Base-by-base conservation (phyloP, 306 rosid species). In the Coriaria nepalensis region DNA sequence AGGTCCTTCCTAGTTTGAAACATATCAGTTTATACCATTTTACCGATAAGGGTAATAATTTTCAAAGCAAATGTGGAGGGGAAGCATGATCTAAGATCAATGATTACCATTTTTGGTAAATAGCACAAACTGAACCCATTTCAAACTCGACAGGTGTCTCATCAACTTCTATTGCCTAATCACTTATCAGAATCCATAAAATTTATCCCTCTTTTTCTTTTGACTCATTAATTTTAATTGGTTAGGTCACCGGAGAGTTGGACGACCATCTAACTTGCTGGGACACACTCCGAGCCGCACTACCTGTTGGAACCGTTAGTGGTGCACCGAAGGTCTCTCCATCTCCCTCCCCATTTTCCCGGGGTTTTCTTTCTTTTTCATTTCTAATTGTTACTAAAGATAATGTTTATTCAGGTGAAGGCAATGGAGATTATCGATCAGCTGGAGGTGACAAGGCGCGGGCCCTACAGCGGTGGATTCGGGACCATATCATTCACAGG, bases 231-330 rank as follows among this genome's bases (percentile, higher is more conserved):
- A 43, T 34, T 57, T 50, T 57, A 57, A 13, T 36, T 33, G 49
- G 37, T 57, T 59, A 86, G 94, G 84, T 86, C 12, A 72, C 80
- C 0, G 94, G 94, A 53, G 90, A 79, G 76, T 61, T 86, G 60
- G 76, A 34, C 15, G 94, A 77, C n/a, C 53, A 68, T 54, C 66
- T 77, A 56, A 70, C 73, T 20, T 41, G 82, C 62, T 87, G 96
- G 96, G 96, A 86, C 46, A 83, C 66, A 46, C 69, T 82, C 15
- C 76, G 81, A 10, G 78, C 86, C 15, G 90, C 94, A 52, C 65
- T 87, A 75, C 94, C 94, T 0, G 92, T 79, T 7, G 96, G 94
- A 66, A 87, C 87, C 13, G 94, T 87, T 45, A 79, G 82, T 13
- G 92, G 96, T 50, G 96, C 94, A 13, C 96, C 94, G 4, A 87